Evolutionary conservation across 495 filamentous ascomycete species (phyloP).

Genomic region (Neurospora intermedia): DNA sequence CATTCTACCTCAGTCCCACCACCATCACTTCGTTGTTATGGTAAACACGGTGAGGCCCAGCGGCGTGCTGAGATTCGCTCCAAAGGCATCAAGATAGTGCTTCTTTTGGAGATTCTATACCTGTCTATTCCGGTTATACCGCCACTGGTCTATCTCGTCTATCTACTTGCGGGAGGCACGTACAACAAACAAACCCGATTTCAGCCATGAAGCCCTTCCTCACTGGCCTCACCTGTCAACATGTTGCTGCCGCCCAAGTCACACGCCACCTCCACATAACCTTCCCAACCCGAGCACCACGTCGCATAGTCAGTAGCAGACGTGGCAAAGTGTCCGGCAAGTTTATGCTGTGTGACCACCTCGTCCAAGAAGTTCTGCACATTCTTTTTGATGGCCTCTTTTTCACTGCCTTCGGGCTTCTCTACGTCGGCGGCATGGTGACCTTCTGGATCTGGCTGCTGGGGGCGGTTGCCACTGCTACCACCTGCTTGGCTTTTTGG

Average conservation of each 20-base stretch:
- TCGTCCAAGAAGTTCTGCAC: constrained; percentile 4
- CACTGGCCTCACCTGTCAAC: background rate
- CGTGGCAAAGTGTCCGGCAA: constrained; percentile 19
- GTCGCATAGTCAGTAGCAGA: constrained; percentile 10
- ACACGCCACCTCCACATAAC: constrained; percentile 4
- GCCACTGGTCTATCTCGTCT: background rate
- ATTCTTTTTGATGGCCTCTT: constrained; percentile 1
- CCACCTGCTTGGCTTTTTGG: background rate
- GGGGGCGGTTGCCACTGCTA: background rate
- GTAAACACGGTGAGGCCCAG: background rate
- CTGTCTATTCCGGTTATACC: background rate
- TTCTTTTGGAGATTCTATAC: background rate
- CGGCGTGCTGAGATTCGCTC: background rate
- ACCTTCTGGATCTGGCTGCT: background rate
- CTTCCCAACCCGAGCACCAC: constrained; percentile 12
- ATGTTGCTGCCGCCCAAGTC: background rate
- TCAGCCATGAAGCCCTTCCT: background rate
- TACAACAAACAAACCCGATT: background rate
- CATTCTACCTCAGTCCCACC: background rate
- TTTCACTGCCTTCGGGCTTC: background rate
- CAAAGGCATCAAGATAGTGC: background rate
- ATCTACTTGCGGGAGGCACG: background rate
- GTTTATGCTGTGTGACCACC: constrained; percentile 5
- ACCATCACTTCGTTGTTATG: background rate
- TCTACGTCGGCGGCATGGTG: background rate